Percentiles rank a stretch among this genome's conserved stretches.
These are phyloP conservation scores for Alternaria sp. DNA, from an alignment of 2,329 filamentous ascomycete species.

Conservation along the genomic window DNA sequence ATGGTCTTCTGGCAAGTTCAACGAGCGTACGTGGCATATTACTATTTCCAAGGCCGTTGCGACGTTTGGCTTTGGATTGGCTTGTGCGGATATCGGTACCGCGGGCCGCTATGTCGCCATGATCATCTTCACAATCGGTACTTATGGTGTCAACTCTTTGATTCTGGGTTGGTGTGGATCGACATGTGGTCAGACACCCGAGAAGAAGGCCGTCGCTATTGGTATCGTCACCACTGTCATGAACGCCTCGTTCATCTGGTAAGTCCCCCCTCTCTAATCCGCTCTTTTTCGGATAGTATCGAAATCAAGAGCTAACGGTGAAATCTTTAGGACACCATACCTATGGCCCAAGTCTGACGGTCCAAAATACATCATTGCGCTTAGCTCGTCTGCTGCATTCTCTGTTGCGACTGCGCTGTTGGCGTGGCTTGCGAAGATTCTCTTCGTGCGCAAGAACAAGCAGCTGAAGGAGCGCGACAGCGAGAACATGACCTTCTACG, in stretches of 20 bases:
- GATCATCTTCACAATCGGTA: conserved; percentile 48
- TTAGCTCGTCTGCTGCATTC: conserved; percentile 44
- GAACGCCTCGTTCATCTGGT: conserved; percentile 54
- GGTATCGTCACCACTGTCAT: conserved; percentile 56
- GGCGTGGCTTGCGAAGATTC: conserved; percentile 44
- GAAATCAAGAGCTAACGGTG: conserved; percentile 5
- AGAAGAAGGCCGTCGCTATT: conserved; percentile 57
- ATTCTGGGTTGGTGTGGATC: conserved; percentile 57
- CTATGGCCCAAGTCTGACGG: conserved; percentile 45
- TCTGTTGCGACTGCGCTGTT: conserved; percentile 40
- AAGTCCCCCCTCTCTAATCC: conserved; percentile 4
- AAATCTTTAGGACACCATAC: conserved; percentile 40
- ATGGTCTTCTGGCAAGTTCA: conserved; percentile 49
- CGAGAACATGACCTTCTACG: conserved; percentile 41
- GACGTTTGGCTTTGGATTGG: conserved; percentile 51
- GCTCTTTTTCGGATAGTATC: background rate
- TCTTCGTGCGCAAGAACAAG: conserved; percentile 45
- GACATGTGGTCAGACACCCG: conserved; percentile 55
- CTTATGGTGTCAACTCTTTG: conserved; percentile 52
- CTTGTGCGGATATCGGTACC: conserved; percentile 46
- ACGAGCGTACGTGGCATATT: conserved; percentile 54
- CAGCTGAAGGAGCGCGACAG: conserved; percentile 35
- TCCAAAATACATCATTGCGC: conserved; percentile 42
- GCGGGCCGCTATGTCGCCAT: conserved; percentile 45
- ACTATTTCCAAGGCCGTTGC: conserved; percentile 51